Percentiles rank a stretch among this genome's conserved stretches.
Conservation (phyloP, 202 grass and related monocot genomes). For the Hordeum pubiflorum region DNA sequence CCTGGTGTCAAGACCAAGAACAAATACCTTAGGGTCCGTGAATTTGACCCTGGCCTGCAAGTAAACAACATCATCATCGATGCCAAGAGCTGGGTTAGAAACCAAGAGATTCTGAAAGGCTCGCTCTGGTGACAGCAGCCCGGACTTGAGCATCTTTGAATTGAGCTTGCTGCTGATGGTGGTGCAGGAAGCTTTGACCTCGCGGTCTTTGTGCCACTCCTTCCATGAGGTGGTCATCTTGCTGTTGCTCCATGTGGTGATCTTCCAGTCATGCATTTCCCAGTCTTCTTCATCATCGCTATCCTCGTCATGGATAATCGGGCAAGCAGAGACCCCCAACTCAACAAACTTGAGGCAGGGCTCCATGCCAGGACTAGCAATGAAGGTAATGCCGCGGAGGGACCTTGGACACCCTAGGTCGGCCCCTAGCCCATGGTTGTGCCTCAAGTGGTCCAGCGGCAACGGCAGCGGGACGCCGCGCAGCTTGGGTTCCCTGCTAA, state of each 20-base stretch:
- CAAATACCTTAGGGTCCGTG: neutral
- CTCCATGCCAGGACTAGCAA: neutral
- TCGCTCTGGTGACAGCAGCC: neutral
- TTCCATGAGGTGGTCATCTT: neutral
- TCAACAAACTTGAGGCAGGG: no score
- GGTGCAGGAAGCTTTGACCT: neutral
- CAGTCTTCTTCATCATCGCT: no score
- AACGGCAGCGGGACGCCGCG: neutral
- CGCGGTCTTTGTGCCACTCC: neutral
- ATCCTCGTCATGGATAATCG: neutral
- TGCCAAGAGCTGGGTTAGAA: neutral
- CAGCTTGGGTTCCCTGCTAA: neutral
- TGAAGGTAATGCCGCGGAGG: neutral
- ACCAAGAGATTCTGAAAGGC: neutral
- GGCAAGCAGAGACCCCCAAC: rapidly evolving
- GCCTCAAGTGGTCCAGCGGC: neutral
- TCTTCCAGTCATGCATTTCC: neutral
- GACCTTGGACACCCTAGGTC: no score
- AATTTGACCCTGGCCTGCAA: neutral
- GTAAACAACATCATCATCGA: neutral
- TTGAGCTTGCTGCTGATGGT: neutral
- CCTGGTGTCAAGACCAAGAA: neutral
- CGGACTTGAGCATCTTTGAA: neutral
- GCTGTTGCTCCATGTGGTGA: neutral
- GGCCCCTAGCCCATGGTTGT: neutral